A percentile compares a stretch with the other conserved stretches of the same genome.
Conservation (phyloP, 2,329 filamentous ascomycete species). For the Leptographium radiaticola region DNA sequence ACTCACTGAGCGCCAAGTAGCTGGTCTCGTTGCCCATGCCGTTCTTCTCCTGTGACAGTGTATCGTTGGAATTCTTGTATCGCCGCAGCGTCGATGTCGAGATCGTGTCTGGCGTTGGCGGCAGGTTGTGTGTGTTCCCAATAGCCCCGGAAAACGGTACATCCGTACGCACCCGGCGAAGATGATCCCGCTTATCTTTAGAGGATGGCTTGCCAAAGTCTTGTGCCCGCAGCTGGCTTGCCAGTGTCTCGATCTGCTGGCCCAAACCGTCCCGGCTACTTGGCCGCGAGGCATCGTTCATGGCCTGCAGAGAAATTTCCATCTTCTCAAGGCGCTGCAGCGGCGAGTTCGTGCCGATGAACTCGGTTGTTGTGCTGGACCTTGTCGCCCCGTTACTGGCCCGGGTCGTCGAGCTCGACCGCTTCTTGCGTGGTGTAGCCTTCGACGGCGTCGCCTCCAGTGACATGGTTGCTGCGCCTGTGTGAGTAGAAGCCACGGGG, state of each 20-base stretch:
- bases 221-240: conserved; percentile 10
- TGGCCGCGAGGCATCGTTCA: conserved; percentile 18
- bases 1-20: conserved; percentile 19
- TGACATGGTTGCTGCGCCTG: background rate
- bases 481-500: background rate
- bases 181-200: conserved; percentile 33
- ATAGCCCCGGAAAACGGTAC: conserved; percentile 25
- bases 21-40: conserved; percentile 17
- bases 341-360: conserved; percentile 32
- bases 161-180: conserved; percentile 36
- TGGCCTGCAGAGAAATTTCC: conserved; percentile 17
- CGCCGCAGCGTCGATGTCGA: conserved; percentile 40
- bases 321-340: conserved; percentile 36
- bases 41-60: conserved; percentile 22
- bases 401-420: conserved; percentile 20
- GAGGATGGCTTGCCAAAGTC: conserved; percentile 15
- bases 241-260: conserved; percentile 11
- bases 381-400: conserved; percentile 18
- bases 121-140: conserved; percentile 30
- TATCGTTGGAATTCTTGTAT: conserved; percentile 38
- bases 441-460: background rate
- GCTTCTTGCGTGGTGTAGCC: conserved; percentile 14
- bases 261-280: conserved; percentile 16
- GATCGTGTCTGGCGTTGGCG: conserved; percentile 47
- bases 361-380: conserved; percentile 32